phyloP scores from a whole-genome alignment of 768 basidiomycete genomes.

The Trametes cinnabarina region DNA sequence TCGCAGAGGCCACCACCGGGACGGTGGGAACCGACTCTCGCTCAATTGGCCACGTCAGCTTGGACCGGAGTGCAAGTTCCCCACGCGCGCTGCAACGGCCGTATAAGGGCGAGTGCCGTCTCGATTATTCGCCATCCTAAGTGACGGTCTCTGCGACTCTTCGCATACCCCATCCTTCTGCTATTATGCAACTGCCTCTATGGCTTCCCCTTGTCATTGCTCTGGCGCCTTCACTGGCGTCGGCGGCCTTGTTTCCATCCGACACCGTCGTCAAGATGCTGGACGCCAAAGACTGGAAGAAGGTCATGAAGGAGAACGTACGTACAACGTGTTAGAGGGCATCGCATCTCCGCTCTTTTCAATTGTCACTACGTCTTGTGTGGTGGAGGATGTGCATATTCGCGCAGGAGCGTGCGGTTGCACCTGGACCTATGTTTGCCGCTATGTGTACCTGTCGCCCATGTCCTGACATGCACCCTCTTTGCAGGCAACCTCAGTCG shows the following conservation, averaged over 20 bases:
- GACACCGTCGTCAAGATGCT: constrained; percentile 64
- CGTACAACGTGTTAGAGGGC: constrained; percentile 27
- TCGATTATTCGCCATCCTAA: neutral
- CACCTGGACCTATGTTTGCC: too few relatives aligned
- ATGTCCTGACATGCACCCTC: neutral
- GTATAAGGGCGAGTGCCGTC: constrained; percentile 22
- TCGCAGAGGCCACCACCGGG: constrained; percentile 19
- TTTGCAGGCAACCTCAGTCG: constrained; percentile 38
- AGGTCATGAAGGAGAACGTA: constrained; percentile 75
- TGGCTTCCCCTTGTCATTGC: constrained; percentile 32
- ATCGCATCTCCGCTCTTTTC: neutral
- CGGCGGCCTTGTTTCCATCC: constrained; percentile 46
- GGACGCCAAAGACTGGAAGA: constrained; percentile 66
- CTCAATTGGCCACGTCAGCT: constrained; percentile 29
- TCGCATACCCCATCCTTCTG: neutral
- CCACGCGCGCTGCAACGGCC: constrained; percentile 14
- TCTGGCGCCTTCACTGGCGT: constrained; percentile 46
- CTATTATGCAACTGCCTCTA: constrained; percentile 15
- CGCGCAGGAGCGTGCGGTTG: too few relatives aligned
- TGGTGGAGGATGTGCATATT: too few relatives aligned
- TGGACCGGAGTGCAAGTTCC: constrained; percentile 6
- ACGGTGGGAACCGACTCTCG: constrained; percentile 22
- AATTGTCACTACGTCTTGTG: too few relatives aligned
- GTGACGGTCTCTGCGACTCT: neutral
- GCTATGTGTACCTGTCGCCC: too few relatives aligned